Conservation (phyloP, 192 early-diverging fungal genomes). For the Coemansia asiatica region DNA sequence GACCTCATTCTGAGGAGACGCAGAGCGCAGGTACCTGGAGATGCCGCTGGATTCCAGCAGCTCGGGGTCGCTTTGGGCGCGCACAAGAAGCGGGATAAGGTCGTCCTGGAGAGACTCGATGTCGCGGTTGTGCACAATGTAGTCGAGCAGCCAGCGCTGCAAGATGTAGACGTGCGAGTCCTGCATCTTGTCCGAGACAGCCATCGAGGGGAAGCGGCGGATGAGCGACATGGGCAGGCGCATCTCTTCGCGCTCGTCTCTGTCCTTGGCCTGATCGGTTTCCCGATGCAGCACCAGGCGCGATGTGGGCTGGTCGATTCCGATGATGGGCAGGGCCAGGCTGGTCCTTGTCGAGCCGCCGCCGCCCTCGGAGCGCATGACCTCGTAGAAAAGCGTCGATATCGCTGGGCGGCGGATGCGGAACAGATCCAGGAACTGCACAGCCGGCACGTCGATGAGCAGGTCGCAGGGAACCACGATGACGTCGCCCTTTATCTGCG, state of each 20-base stretch:
- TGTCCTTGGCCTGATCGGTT: constrained; percentile 7
- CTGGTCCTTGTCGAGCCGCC: constrained; percentile 50
- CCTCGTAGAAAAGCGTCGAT: constrained; percentile 81
- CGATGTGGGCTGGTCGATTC: constrained; percentile 53
- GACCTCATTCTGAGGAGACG: constrained; percentile 23
- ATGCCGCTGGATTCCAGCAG: constrained; percentile 52
- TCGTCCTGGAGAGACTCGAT: constrained; percentile 79
- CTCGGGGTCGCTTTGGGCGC: constrained; percentile 77
- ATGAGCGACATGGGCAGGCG: constrained; percentile 57
- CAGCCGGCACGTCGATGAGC: constrained; percentile 80
- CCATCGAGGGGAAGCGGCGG: constrained; percentile 76
- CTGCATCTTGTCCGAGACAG: constrained; percentile 76
- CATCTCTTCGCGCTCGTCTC: constrained; percentile 14
- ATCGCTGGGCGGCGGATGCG: constrained; percentile 77
- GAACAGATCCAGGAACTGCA: constrained; percentile 80
- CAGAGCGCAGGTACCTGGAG: constrained; percentile 33
- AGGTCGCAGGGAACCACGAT: constrained; percentile 91
- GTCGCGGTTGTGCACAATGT: constrained; percentile 64
- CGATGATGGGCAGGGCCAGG: constrained; percentile 27
- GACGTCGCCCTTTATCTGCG: constrained; percentile 88
- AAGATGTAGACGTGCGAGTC: constrained; percentile 94
- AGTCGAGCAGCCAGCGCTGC: constrained; percentile 90
- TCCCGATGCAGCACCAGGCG: constrained; percentile 50
- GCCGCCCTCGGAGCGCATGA: constrained; percentile 69
- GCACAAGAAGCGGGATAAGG: constrained; percentile 82